Conservation (phyloP, 2,329 filamentous ascomycete species). For the Shiraia sp. region DNA sequence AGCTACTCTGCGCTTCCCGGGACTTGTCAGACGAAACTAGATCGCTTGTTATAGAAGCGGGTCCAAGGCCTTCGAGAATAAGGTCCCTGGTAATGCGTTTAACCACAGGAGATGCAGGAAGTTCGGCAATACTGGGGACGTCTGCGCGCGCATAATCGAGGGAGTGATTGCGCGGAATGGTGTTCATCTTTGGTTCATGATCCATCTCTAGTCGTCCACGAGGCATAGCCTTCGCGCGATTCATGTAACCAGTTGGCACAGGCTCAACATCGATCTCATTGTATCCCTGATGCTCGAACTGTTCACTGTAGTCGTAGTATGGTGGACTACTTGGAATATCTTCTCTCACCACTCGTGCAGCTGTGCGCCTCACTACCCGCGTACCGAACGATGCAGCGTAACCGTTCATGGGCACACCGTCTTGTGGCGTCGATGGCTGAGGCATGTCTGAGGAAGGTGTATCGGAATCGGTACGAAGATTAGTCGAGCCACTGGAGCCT, state of each 20-base stretch:
- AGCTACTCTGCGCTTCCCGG: background rate
- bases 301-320: constrained; percentile 46
- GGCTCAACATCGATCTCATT: constrained; percentile 17
- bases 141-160: constrained; percentile 10
- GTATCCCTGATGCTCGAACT: constrained; percentile 35
- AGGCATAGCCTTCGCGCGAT: constrained; percentile 48
- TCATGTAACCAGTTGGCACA: constrained; percentile 45
- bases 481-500: constrained; percentile 36
- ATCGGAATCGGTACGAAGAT: constrained; percentile 43
- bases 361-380: constrained; percentile 31
- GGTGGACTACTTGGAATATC: constrained; percentile 14
- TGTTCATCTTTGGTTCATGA: background rate
- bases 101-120: constrained; percentile 38
- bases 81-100: constrained; percentile 39
- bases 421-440: constrained; percentile 49
- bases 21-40: constrained; percentile 15
- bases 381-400: constrained; percentile 19
- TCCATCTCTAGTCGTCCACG: constrained; percentile 34
- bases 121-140: constrained; percentile 21
- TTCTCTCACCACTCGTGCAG: constrained; percentile 34
- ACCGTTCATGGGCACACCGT: constrained; percentile 42
- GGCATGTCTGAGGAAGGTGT: constrained; percentile 50
- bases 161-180: constrained; percentile 2
- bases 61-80: constrained; percentile 32
- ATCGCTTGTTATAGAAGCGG: constrained; percentile 31